Evolutionary conservation across 78 protist species (phyloP).

Genomic region (Dictyostelium firmibasis): DNA sequence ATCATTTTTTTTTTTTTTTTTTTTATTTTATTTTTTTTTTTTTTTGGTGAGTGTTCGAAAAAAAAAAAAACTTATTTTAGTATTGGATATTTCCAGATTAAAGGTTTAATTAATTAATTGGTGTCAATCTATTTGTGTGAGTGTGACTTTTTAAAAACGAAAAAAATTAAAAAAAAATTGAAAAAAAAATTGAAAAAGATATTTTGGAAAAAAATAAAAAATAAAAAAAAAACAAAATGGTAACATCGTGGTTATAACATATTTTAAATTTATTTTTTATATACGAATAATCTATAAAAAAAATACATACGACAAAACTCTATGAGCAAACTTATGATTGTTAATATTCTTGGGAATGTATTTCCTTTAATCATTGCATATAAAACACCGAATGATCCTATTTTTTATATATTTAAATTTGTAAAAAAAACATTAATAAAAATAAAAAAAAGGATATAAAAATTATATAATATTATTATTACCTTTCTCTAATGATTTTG

Average conservation of each 20-base stretch:
- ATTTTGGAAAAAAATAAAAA: background rate
- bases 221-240: background rate
- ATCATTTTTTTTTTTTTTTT: slow-evolving; percentile 2
- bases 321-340: slow-evolving; percentile 11
- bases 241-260: background rate
- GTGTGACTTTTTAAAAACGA: background rate
- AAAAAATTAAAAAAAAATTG: background rate
- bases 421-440: background rate
- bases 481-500: slow-evolving; percentile 63
- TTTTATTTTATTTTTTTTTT: background rate
- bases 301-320: slow-evolving; percentile 34
- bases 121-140: too few relatives aligned
- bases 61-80: background rate
- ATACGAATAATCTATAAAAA: too few relatives aligned
- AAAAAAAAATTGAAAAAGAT: background rate
- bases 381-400: slow-evolving; percentile 59
- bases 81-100: background rate
- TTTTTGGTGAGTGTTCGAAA: too few relatives aligned
- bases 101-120: background rate
- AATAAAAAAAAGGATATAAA: background rate
- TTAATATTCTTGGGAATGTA: slow-evolving; percentile 35
- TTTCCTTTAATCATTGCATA: slow-evolving; percentile 70
- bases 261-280: too few relatives aligned
- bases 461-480: background rate
- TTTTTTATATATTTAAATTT: too few relatives aligned